Percentiles rank a stretch among this genome's conserved stretches.
These are phyloP conservation scores for Sugiyamaella qingdaonensis DNA, from an alignment of 805 yeast genomes.

Conservation along the genomic window DNA sequence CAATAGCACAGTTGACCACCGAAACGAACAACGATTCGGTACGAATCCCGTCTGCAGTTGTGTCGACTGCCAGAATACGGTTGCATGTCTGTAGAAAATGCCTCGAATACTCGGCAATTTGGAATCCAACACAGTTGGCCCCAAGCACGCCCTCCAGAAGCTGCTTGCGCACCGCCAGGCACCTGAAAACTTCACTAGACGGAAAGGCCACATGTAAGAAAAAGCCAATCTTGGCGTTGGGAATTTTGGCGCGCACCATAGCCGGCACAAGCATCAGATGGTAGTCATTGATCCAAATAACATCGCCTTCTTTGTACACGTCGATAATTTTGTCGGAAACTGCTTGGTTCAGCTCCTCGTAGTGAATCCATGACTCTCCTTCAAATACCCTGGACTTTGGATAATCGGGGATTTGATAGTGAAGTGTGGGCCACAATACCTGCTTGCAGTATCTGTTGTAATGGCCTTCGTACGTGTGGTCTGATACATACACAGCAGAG, in stretches of 20 bases:
- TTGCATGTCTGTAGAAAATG: conserved; percentile 91
- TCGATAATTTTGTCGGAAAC: conserved; percentile 74
- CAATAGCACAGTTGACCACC: conserved; percentile 37
- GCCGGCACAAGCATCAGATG: conserved; percentile 82
- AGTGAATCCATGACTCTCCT: conserved; percentile 90
- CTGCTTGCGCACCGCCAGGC: conserved; percentile 80
- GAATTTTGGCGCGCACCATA: conserved; percentile 71
- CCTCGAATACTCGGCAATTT: conserved; percentile 87
- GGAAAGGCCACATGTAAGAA: conserved; percentile 94
- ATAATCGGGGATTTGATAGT: conserved; percentile 91
- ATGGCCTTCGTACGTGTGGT: conserved; percentile 81
- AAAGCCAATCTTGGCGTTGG: conserved; percentile 84
- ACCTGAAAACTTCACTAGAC: conserved; percentile 89
- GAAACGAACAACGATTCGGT: conserved; percentile 38
- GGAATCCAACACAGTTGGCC: conserved; percentile 83
- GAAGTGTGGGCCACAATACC: conserved; percentile 92
- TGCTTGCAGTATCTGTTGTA: conserved; percentile 90
- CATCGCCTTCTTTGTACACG: conserved; percentile 67
- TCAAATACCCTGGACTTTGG: conserved; percentile 93
- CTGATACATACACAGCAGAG: conserved; percentile 68
- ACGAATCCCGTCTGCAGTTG: conserved; percentile 81
- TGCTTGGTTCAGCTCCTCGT: conserved; percentile 66
- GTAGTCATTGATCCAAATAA: conserved; percentile 91
- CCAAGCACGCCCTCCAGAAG: conserved; percentile 82
- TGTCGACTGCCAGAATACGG: conserved; percentile 77